Evolutionary conservation across 2,329 filamentous ascomycete genomes (phyloP), one percentile per base, ranked within the genome.

Genomic region (Pseudogymnoascus sp.): DNA sequence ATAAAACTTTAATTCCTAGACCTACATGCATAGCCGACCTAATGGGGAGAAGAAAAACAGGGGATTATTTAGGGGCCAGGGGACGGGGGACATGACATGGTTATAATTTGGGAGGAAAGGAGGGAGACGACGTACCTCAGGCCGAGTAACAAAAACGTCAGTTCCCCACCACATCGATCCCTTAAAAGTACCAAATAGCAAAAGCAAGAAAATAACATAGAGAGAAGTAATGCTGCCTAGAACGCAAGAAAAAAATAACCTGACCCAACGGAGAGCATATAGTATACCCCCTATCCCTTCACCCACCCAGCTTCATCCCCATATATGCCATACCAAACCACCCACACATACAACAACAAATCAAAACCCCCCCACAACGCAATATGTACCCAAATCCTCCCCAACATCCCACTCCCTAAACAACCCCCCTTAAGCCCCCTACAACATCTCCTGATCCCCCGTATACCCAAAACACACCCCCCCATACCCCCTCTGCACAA

Each of bases 401-500:
- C 16, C 39, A 21, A 26, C 23, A 45, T 23, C 40, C 10, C 40
- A 42, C 4, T 8, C 11, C 36, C 1, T n/a, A 8, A 36, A 12
- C 1, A 40, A 40, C 42, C 16, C 8, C 12, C 7, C 39, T 23
- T n/a, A n/a, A 45, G 14, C 4, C 45, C 45, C 16, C 23, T 51
- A 51, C 45, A 51, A 51, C 45, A 51, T 51, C 45, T 51, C 45
- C 45, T 51, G 45, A 29, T 51, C 45, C 45, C 45, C 45, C 23
- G 45, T 51, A 51, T 51, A 51, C 45, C 45, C 45, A 51, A 29
- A 51, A 29, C 45, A 51, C 12, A 29, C 45, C 2, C 45, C 45
- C 23, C 45, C 45, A 29, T 51, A 51, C 21, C 78, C 74, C 5
- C 77, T 76, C 66, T 84, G 81, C 69, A 84, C 81, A 68, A 81